phyloP scores from a whole-genome alignment of 108 stramenopile species.

The Stephanodiscus minutulus region DNA sequence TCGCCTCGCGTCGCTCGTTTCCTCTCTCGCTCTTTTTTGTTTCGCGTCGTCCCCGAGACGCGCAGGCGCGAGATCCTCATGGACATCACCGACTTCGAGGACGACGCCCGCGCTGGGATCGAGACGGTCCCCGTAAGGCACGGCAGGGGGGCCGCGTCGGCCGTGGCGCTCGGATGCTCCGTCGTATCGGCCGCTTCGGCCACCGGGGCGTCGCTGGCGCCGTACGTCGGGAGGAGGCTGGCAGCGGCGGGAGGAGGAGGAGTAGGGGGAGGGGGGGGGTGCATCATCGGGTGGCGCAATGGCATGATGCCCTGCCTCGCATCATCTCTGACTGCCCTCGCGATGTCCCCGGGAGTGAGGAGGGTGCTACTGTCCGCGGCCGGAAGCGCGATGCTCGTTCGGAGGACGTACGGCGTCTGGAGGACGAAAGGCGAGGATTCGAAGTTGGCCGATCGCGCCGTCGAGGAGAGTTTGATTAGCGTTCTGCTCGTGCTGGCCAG shows the following conservation, averaged over 20 bases:
- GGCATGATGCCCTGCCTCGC: slow-evolving; percentile 2
- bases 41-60: too few species aligned
- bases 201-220: slow-evolving; percentile 19
- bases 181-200: slow-evolving; percentile 20
- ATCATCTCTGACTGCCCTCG: neutral
- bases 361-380: slow-evolving; percentile 33
- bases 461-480: slow-evolving; percentile 40
- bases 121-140: slow-evolving; percentile 69
- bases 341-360: neutral
- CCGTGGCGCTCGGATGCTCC: slow-evolving; percentile 38
- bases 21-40: too few species aligned
- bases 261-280: neutral
- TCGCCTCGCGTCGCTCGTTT: too few species aligned
- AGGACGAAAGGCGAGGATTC: slow-evolving; percentile 41
- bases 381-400: slow-evolving; percentile 38
- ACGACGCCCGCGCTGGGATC: slow-evolving; percentile 55
- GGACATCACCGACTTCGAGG: slow-evolving; percentile 69
- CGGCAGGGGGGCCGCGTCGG: slow-evolving; percentile 53
- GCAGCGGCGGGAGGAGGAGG: too few species aligned
- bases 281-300: neutral
- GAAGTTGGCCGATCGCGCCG: slow-evolving; percentile 35
- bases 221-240: neutral
- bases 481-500: slow-evolving; percentile 46
- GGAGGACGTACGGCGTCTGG: slow-evolving; percentile 27
- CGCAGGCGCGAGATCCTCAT: slow-evolving; percentile 69